Base-by-base conservation (phyloP, 2,329 filamentous ascomycete genomes). In the Claviceps sp. region DNA sequence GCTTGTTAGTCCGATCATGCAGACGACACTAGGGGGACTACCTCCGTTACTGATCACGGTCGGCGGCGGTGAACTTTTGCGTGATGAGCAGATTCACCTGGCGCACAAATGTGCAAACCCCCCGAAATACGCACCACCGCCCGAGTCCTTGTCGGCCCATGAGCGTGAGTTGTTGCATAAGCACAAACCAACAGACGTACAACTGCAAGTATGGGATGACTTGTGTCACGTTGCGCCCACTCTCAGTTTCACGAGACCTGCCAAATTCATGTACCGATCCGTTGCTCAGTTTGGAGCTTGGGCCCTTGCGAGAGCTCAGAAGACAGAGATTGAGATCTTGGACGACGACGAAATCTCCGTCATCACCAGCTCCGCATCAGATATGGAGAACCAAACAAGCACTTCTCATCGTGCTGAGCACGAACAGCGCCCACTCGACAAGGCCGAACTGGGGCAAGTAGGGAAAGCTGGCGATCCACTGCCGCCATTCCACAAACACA, bases 201-300 rank as follows among this genome's bases (percentile, higher is more conserved):
- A 96, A 63, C 75, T 98, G 2, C 93, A 97, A 64, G 84, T 97
- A 1, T 97, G 91, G 90, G 91, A 97, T 53, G 86, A 95, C 60
- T 72, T 97, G 2, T 97, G 93, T 61, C 91, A 97, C 63, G 90
- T 95, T 5, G 83, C 85, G 0, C 88, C 91, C 1, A 96, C 90
- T 0, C 75, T 97, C n/a, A 95, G 88, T 60, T 97, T 95, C 65
- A 97, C 91, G 0, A 79, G 84, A n/a, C 93, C 93, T 0, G 93
- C 91, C 45, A 97, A 97, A 65, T 86, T 86, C 68, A 96, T 97
- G 89, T 97, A 88, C 64, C 80, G 91, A 47, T 87, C 88, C 1
- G 82, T 96, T 50, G 86, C 93, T 0, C 91, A 96, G 59, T 97
- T 98, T 61, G 86, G 89, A 2, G 88, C 90, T 0, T 97, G 90